These are phyloP conservation scores for Cucumis hystrix DNA, from an alignment of 306 rosid species.

Conservation along the genomic window DNA sequence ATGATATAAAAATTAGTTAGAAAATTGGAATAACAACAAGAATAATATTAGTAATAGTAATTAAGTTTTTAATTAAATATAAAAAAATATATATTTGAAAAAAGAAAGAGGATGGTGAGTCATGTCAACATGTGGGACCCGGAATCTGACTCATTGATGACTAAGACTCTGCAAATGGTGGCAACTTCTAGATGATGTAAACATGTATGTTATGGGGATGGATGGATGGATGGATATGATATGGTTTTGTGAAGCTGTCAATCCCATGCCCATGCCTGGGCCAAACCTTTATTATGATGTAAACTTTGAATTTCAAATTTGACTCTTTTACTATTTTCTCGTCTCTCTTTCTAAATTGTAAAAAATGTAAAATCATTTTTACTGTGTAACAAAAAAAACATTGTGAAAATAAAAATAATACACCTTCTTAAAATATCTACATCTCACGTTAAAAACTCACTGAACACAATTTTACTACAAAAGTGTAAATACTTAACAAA, in stretches of 20 bases:
- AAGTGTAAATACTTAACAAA: too few species aligned
- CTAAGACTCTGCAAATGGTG: slow-evolving; percentile 12
- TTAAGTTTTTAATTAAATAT: too few species aligned
- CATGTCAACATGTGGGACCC: slow-evolving; percentile 25
- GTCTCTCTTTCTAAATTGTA: too few species aligned
- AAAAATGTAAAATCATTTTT: too few species aligned
- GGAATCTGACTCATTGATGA: slow-evolving; percentile 43
- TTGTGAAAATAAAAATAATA: too few species aligned
- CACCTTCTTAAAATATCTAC: too few species aligned
- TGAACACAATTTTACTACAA: too few species aligned
- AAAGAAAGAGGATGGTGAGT: slow-evolving; percentile 11
- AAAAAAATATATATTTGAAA: neutral
- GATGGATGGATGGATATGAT: neutral
- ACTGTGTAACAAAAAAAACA: too few species aligned
- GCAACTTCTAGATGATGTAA: neutral
- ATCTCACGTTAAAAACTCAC: too few species aligned
- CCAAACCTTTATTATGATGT: neutral
- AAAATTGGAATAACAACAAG: neutral
- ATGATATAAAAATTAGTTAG: neutral
- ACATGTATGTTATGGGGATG: neutral
- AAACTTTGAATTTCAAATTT: neutral
- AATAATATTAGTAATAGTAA: too few species aligned
- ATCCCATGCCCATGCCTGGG: neutral
- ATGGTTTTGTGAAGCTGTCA: neutral
- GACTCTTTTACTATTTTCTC: neutral